Base-by-base conservation (phyloP, 1,284 basidiomycete species). In the Ustilago vetiveriae region DNA sequence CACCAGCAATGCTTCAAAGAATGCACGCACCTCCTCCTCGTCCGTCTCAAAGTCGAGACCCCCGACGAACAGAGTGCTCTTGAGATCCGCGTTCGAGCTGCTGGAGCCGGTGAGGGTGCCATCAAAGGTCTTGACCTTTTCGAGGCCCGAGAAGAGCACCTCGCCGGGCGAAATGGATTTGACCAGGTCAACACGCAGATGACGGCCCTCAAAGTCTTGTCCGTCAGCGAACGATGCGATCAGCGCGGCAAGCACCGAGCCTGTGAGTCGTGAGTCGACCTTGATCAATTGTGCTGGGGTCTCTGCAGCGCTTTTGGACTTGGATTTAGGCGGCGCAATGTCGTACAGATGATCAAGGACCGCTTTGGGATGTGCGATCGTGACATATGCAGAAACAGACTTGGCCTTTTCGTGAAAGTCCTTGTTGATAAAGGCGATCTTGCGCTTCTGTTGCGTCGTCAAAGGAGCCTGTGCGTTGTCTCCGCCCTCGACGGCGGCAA, bases 401-500 rank as follows among this genome's bases (percentile, higher is more conserved):
- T 72, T 66, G 22, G 79, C 80, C 24, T 78, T 67, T 33, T 78
- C 68, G 62, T 81, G 59, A 48, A 75, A 33, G 22, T 94, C 91
- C 58, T 90, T 89, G 79, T 93, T 92, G 82, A 98, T 96, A 81
- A 93, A 96, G 0, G 94, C 92, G 35, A 98, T 89, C 75, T 90
- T 91, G 83, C 95, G 92, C 85, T 97, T 98, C 82, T 97, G 91
- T 54, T 87, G 87, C 0, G 91, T 86, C 17, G 88, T 92, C 49
- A 96, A 86, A 80, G 87, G 92, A 29, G 75, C 76, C 72, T 84
- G 83, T 0, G 52, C 55, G 19, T 57, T 59, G 2, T 56, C 59
- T 22, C 55, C 56, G 16, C 52, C 80, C 50, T 82, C 82, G 48
- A 82, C 69, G n/a, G 62, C 74, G 22, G 80, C 81, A 48, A 82